phyloP scores from a whole-genome alignment of 1,139 yeast genomes.

The Yamadazyma oceani region DNA sequence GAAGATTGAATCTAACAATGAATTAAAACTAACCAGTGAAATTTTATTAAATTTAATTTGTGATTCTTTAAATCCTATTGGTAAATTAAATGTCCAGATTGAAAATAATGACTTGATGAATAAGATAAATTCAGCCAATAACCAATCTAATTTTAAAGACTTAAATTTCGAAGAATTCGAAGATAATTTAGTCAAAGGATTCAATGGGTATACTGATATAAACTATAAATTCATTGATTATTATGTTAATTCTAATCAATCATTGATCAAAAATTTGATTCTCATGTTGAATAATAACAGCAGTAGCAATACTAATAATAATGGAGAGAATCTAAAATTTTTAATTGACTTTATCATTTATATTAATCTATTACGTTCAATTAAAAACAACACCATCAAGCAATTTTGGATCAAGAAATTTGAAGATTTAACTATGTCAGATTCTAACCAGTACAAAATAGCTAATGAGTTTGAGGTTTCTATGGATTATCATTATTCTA shows the following conservation, averaged over 20 bases:
- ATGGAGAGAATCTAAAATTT: conserved; percentile 29
- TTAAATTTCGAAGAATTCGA: conserved; percentile 12
- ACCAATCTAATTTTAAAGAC: neutral
- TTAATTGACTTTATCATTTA: conserved; percentile 28
- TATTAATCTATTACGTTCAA: conserved; percentile 20
- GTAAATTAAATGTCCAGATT: neutral
- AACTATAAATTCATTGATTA: conserved; percentile 10
- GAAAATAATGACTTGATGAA: conserved; percentile 1
- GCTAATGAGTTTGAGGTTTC: conserved; percentile 10
- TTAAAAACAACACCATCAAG: conserved; percentile 21
- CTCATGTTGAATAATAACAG: conserved; percentile 6
- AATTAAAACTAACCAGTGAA: conserved; percentile 13
- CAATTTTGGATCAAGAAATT: conserved; percentile 24
- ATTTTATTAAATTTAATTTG: conserved; percentile 9
- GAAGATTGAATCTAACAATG: conserved; percentile 17
- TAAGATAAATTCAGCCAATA: neutral
- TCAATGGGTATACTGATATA: conserved; percentile 12
- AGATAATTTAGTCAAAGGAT: conserved; percentile 13
- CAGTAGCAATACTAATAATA: conserved; percentile 21
- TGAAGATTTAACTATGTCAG: conserved; percentile 2
- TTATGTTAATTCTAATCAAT: conserved; percentile 8
- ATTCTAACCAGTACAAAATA: conserved; percentile 1
- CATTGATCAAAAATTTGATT: conserved; percentile 9
- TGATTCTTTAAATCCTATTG: neutral
- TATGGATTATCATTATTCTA: conserved; percentile 21